A percentile compares a stretch with the other conserved stretches of the same genome.
phyloP scores from a whole-genome alignment of 2,329 filamentous ascomycete species.

The Cladorrhinum sp. region DNA sequence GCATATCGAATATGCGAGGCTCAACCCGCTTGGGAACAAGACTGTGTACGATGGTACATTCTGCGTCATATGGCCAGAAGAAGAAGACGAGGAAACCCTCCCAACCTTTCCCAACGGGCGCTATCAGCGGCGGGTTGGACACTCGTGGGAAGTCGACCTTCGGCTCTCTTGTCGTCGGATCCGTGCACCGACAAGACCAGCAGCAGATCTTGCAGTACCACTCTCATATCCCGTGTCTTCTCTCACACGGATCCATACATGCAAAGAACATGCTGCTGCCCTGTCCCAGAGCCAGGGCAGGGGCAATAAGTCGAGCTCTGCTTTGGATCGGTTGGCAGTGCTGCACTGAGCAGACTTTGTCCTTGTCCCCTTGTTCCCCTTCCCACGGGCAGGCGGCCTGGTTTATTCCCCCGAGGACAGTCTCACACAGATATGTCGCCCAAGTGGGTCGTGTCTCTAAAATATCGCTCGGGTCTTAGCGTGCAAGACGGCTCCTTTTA shows the following conservation, averaged over 20 bases:
- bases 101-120: not conserved
- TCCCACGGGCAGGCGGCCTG: not conserved
- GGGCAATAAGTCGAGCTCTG: too few relatives aligned
- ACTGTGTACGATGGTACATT: conserved; percentile 3
- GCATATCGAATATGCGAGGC: conserved; percentile 14
- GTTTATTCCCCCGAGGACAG: conserved; percentile 6
- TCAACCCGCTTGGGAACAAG: conserved; percentile 2
- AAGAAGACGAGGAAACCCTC: too few relatives aligned
- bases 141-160: too few relatives aligned
- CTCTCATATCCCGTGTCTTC: not conserved
- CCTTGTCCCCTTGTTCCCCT: not conserved
- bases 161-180: not conserved
- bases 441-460: conserved; percentile 21
- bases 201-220: conserved; percentile 1
- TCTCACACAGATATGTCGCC: conserved; percentile 9
- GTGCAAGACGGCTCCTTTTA: conserved; percentile 20
- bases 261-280: not conserved
- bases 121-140: not conserved
- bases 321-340: not conserved
- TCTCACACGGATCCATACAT: not conserved
- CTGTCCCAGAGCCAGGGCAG: not conserved
- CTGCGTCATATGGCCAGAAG: conserved; percentile 11
- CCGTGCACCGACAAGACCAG: conserved; percentile 1
- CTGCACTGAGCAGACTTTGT: not conserved
- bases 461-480: conserved; percentile 20